Evolutionary conservation across 2,329 filamentous ascomycete species (phyloP).

Genomic region (Aspergillus intermedius): DNA sequence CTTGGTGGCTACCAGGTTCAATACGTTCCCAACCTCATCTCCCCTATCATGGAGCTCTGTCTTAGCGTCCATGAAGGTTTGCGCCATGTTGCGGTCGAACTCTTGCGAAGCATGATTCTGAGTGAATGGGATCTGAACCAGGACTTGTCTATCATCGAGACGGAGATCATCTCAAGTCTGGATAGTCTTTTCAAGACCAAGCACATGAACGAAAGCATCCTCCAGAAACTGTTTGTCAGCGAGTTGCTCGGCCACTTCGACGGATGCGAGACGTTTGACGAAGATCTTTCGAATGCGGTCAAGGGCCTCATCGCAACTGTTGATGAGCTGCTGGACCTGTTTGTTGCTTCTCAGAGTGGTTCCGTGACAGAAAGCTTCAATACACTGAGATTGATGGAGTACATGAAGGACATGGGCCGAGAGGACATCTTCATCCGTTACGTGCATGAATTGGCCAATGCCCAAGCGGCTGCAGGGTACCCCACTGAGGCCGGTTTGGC

Average conservation of each 20-base stretch:
- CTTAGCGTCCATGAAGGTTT: slow-evolving; percentile 91
- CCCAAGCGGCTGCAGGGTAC: slow-evolving; percentile 71
- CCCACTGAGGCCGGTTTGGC: slow-evolving; percentile 83
- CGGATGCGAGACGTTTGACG: slow-evolving; percentile 60
- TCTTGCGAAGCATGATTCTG: slow-evolving; percentile 95
- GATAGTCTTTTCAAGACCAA: slow-evolving; percentile 87
- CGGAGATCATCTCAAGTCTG: slow-evolving; percentile 91
- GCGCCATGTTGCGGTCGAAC: slow-evolving; percentile 81
- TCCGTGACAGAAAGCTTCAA: slow-evolving; percentile 75
- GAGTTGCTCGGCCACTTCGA: slow-evolving; percentile 80
- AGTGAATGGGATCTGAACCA: slow-evolving; percentile 96
- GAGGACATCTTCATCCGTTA: slow-evolving; percentile 96
- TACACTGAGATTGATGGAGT: slow-evolving; percentile 86
- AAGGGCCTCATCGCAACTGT: slow-evolving; percentile 75
- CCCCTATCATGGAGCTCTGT: slow-evolving; percentile 87
- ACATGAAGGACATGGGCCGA: slow-evolving; percentile 91
- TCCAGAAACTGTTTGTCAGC: slow-evolving; percentile 86
- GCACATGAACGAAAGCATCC: slow-evolving; percentile 75
- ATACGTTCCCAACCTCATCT: slow-evolving; percentile 87
- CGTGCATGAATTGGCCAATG: slow-evolving; percentile 78
- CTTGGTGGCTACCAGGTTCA: slow-evolving; percentile 98
- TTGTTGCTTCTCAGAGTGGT: slow-evolving; percentile 80
- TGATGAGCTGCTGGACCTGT: slow-evolving; percentile 82
- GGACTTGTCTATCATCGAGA: slow-evolving; percentile 84
- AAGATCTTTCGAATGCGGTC: slow-evolving; percentile 68